Base-by-base conservation (phyloP, 1,284 basidiomycete genomes). In the Malassezia dermatis region DNA sequence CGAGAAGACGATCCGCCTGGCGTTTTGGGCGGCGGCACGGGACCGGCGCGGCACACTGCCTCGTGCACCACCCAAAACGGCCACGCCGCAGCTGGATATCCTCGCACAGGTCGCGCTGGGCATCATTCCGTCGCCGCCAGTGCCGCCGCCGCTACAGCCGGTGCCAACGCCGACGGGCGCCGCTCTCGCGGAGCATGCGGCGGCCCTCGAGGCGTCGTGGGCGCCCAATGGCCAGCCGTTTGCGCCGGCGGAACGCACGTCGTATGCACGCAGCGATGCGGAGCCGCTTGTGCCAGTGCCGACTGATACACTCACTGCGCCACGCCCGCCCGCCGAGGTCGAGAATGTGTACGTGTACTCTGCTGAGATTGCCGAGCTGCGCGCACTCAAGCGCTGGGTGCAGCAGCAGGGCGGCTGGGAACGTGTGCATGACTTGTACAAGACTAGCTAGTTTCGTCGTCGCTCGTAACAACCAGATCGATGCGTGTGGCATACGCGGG, bases 1-100 rank as follows among this genome's bases (percentile, higher is more conserved):
- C 2, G 94, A 98, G 75, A 82, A 84, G 60, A 81, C 90, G 44
- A 86, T 98, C 61, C 81, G 87, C 49, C 80, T 96, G 46, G 93
- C 96, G 73, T 98, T 98, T 69, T 98, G 93, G 91, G 84, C 47
- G 11, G 48, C 48, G 8, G 37, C 32, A 13, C 27, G 13, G 4
- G 32, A n/a, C 19, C 35, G 35, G 1, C 32, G 45, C 8, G n/a
- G 32, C 10, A 15, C 34, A 4, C 11, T 27, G 8, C n/a, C 28
- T 3, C 8, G 7, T 15, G 23, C 35, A 13, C 35, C 15, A 13
- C 42, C 43, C 13, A 8, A 10, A 11, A 8, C 32, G 15, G 24
- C 42, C 12, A 28, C 39, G 23, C 37, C 37, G 19, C 19, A 1
- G 5, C 27, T 41, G 12, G 55, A 57, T 24, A 13, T 26, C 17